phyloP scores from a whole-genome alignment of 176 grass and related monocot genomes.

The Alopecurus myosuroides region DNA sequence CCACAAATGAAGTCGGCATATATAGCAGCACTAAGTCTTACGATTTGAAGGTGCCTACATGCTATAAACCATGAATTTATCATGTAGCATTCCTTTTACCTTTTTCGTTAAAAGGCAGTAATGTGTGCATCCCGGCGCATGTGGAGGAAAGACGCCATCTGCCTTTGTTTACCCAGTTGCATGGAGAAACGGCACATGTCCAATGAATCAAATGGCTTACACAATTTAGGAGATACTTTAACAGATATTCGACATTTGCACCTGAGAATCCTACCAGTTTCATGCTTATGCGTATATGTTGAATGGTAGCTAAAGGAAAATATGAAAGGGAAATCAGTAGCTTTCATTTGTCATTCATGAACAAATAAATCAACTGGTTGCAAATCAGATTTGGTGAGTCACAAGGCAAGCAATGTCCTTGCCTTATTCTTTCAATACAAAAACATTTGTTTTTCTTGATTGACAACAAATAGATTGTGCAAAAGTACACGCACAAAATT shows the following conservation, averaged over 20 bases:
- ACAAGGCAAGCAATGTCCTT: background rate
- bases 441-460: background rate
- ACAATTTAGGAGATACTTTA: background rate
- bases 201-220: background rate
- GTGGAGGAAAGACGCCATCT: too few species aligned
- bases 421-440: background rate
- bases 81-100: too few species aligned
- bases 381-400: background rate
- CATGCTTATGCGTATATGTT: background rate
- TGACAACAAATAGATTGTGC: background rate
- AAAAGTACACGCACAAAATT: background rate
- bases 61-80: too few species aligned
- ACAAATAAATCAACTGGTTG: background rate
- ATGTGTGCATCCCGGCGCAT: too few species aligned
- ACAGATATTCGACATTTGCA: background rate
- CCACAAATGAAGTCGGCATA: too few species aligned
- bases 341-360: background rate
- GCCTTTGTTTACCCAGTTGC: too few species aligned
- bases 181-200: background rate
- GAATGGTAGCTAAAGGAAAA: background rate
- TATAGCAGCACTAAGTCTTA: too few species aligned
- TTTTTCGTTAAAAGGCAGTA: too few species aligned
- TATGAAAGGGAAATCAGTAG: background rate
- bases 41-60: too few species aligned
- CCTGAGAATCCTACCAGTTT: background rate